A percentile compares a stretch with the other conserved stretches of the same genome.
Evolutionary conservation across 2,329 filamentous ascomycete species (phyloP).

Genomic region (Paraphoma sp.): DNA sequence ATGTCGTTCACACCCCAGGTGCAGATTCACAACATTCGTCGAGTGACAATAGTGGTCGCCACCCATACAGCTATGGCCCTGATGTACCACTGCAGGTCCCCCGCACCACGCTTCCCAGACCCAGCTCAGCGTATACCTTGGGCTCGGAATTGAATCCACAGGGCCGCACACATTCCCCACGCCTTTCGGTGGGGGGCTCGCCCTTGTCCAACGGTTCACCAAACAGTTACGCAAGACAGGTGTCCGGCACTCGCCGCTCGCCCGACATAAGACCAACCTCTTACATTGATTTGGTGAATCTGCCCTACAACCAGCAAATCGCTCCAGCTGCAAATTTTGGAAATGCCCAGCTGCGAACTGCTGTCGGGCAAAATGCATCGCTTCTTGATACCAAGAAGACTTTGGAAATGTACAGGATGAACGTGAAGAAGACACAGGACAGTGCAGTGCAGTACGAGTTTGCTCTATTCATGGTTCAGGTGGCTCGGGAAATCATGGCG

Average conservation of each 20-base stretch:
- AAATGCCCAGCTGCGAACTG: constrained; percentile 79
- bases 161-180: constrained; percentile 65
- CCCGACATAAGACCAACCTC: constrained; percentile 65
- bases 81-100: constrained; percentile 49
- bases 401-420: constrained; percentile 94
- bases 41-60: constrained; percentile 35
- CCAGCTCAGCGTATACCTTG: constrained; percentile 77
- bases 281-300: constrained; percentile 67
- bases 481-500: constrained; percentile 74
- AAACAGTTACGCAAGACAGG: constrained; percentile 53
- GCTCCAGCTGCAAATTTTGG: constrained; percentile 71
- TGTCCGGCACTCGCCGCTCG: constrained; percentile 61
- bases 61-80: constrained; percentile 38
- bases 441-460: constrained; percentile 93
- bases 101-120: constrained; percentile 69
- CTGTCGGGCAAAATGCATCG: constrained; percentile 87
- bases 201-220: constrained; percentile 50
- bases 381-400: constrained; percentile 91
- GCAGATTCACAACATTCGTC: constrained; percentile 41
- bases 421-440: constrained; percentile 97
- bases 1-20: constrained; percentile 31
- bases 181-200: constrained; percentile 54
- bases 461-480: constrained; percentile 90
- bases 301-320: constrained; percentile 81
- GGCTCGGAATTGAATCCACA: constrained; percentile 72